phyloP scores from a whole-genome alignment of 1,284 basidiomycete species.

The Ceratorhiza oryzae-sativae region DNA sequence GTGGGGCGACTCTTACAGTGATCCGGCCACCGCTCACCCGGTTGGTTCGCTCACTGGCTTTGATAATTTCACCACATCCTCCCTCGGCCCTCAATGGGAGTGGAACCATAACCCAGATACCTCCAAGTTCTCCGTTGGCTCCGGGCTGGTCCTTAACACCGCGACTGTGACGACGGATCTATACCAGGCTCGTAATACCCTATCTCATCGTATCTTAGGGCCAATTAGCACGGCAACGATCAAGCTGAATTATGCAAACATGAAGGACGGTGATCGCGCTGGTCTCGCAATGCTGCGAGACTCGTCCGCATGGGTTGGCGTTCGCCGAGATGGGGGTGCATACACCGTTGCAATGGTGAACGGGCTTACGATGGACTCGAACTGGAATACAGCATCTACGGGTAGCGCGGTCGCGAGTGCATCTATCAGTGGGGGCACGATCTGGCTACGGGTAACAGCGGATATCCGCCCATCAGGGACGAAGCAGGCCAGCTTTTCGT shows the following conservation, averaged over 20 bases:
- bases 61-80: constrained; percentile 44
- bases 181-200: constrained; percentile 48
- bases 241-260: constrained; percentile 44
- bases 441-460: constrained; percentile 46
- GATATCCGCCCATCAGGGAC: constrained; percentile 42
- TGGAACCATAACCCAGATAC: constrained; percentile 48
- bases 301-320: constrained; percentile 46
- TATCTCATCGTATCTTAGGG: constrained; percentile 47
- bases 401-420: constrained; percentile 45
- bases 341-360: constrained; percentile 44
- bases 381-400: constrained; percentile 44
- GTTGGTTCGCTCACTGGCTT: constrained; percentile 39
- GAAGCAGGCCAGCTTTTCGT: constrained; percentile 30
- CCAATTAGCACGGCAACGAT: constrained; percentile 47
- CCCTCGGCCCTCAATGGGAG: constrained; percentile 46
- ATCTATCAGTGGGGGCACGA: constrained; percentile 42
- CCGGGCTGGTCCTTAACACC: constrained; percentile 46
- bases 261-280: constrained; percentile 47
- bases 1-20: constrained; percentile 19
- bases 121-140: constrained; percentile 42
- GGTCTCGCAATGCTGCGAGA: constrained; percentile 47
- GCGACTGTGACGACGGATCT: constrained; percentile 46
- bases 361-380: constrained; percentile 44
- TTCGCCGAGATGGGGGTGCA: constrained; percentile 41
- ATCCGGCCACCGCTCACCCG: constrained; percentile 4